These are phyloP conservation scores for Malus sieversii DNA, from an alignment of 306 rosid species.

Conservation along the genomic window DNA sequence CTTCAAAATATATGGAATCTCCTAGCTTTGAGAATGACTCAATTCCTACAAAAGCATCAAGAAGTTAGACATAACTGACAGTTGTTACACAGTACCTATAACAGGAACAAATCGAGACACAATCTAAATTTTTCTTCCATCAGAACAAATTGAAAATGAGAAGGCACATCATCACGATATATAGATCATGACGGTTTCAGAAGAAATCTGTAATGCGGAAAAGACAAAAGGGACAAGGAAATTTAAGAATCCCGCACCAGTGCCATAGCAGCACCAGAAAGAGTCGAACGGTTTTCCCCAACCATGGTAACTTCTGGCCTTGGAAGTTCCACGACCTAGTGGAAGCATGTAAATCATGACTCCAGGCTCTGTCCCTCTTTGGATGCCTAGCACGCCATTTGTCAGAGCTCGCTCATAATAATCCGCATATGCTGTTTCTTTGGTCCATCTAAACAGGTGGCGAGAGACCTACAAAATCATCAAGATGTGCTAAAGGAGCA, in stretches of 20 bases:
- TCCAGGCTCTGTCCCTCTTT: conserved; percentile 93
- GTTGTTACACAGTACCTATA: neutral
- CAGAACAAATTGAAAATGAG: neutral
- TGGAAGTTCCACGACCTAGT: conserved; percentile 56
- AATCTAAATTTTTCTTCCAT: neutral
- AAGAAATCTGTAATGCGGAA: neutral
- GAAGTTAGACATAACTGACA: neutral
- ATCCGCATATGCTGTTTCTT: conserved; percentile 72
- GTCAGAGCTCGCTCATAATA: conserved; percentile 88
- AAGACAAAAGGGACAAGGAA: neutral
- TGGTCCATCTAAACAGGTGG: conserved; percentile 76
- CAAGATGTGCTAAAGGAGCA: neutral
- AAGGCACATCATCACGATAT: neutral
- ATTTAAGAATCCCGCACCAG: conserved; percentile 36
- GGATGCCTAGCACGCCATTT: conserved; percentile 77
- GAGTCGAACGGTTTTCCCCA: conserved; percentile 60
- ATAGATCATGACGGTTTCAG: neutral
- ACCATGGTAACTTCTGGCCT: conserved; percentile 44
- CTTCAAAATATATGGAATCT: conserved; percentile 90
- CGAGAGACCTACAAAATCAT: conserved; percentile 67
- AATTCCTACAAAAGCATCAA: conserved; percentile 34
- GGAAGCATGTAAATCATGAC: conserved; percentile 95
- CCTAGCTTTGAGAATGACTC: conserved; percentile 91
- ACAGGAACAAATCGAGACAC: neutral
- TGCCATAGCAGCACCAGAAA: conserved; percentile 98